These are phyloP conservation scores for Rhynchosporium agropyri DNA, from an alignment of 2,329 filamentous ascomycete species.

Conservation along the genomic window DNA sequence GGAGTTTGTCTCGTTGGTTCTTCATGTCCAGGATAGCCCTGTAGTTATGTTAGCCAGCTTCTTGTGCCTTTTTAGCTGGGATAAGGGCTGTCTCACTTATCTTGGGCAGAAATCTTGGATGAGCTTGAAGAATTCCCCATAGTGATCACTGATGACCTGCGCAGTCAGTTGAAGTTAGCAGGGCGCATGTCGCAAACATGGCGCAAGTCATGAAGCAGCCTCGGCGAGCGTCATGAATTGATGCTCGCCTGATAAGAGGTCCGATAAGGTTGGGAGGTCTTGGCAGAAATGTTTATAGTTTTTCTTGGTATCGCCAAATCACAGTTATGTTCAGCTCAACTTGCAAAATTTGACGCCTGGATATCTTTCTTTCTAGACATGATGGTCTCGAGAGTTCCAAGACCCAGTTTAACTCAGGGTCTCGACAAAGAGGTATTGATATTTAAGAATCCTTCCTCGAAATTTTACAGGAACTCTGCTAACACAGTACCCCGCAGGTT, in stretches of 20 bases:
- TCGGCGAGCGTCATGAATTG: slow-evolving; percentile 19
- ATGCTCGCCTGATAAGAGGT: slow-evolving; percentile 21
- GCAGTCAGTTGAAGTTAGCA: slow-evolving; percentile 11
- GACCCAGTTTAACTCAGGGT: slow-evolving; percentile 54
- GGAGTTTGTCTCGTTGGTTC: slow-evolving; percentile 93
- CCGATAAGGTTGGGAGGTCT: slow-evolving; percentile 16
- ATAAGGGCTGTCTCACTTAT: slow-evolving; percentile 64
- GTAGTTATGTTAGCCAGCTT: slow-evolving; percentile 17
- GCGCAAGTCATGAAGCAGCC: slow-evolving; percentile 19
- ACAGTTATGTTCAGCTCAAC: neutral
- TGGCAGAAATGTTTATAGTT: slow-evolving; percentile 13
- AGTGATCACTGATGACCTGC: slow-evolving; percentile 4
- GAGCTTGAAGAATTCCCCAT: slow-evolving; percentile 69
- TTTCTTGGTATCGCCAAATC: slow-evolving; percentile 10
- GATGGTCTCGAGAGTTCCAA: slow-evolving; percentile 44
- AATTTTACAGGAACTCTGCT: slow-evolving; percentile 1
- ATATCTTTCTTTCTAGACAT: slow-evolving; percentile 24
- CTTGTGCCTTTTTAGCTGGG: neutral
- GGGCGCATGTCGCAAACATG: slow-evolving; percentile 25
- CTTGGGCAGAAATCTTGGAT: slow-evolving; percentile 74
- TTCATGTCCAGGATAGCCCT: slow-evolving; percentile 98
- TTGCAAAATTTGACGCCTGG: neutral
- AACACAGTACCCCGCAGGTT: slow-evolving; percentile 50
- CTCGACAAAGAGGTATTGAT: slow-evolving; percentile 63
- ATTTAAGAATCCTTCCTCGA: neutral